phyloP scores from a whole-genome alignment of 2,329 filamentous ascomycete species.

The Proliferodiscus dingleyae region DNA sequence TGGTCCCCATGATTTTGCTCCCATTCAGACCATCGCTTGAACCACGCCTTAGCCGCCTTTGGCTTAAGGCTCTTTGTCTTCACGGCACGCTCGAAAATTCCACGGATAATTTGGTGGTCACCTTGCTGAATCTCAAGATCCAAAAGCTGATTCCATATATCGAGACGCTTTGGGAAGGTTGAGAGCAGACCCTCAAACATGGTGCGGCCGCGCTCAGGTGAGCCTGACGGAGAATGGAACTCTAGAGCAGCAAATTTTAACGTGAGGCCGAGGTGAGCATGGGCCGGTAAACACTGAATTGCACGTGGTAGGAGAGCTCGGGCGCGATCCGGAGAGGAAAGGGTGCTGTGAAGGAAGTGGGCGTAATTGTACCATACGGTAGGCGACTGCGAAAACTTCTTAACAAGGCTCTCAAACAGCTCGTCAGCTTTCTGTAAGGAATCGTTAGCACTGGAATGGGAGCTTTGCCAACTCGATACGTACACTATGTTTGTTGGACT shows the following conservation, averaged over 20 bases:
- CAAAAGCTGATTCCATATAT: slow-evolving; percentile 88
- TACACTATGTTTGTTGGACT: slow-evolving; percentile 80
- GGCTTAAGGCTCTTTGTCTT: slow-evolving; percentile 69
- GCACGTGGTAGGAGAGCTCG: slow-evolving; percentile 77
- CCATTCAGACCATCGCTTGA: slow-evolving; percentile 87
- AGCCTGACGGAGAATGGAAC: slow-evolving; percentile 77
- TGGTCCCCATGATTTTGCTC: slow-evolving; percentile 69
- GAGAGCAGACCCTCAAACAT: slow-evolving; percentile 86
- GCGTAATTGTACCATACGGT: slow-evolving; percentile 93
- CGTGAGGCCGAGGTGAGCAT: slow-evolving; percentile 65
- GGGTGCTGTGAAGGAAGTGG: slow-evolving; percentile 77
- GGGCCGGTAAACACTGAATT: slow-evolving; percentile 70
- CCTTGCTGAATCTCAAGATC: slow-evolving; percentile 70
- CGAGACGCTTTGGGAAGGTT: slow-evolving; percentile 81
- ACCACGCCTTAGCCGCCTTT: slow-evolving; percentile 79
- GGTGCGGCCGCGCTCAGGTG: slow-evolving; percentile 86
- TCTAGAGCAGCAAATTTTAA: slow-evolving; percentile 88
- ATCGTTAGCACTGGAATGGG: slow-evolving; percentile 20
- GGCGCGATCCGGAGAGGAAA: slow-evolving; percentile 65
- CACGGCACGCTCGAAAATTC: slow-evolving; percentile 76
- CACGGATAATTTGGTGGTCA: slow-evolving; percentile 58
- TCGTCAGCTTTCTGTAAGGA: slow-evolving; percentile 72
- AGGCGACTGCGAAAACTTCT: slow-evolving; percentile 77
- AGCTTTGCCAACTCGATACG: slow-evolving; percentile 31
- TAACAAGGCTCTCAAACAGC: slow-evolving; percentile 79